Evolutionary conservation across 176 grass and related monocot species (phyloP).

Genomic region (Raddia distichophylla): DNA sequence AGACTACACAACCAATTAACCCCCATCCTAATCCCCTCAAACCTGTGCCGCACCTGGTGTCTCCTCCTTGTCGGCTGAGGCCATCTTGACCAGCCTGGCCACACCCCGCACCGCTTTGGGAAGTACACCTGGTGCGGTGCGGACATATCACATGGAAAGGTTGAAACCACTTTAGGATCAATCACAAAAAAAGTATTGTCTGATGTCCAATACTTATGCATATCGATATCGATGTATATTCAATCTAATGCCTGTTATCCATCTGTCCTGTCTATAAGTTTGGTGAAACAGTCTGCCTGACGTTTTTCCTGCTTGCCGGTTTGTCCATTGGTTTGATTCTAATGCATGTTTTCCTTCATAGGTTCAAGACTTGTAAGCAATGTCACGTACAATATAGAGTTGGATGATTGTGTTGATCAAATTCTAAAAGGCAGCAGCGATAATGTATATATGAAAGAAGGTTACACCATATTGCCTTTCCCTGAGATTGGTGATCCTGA

Average conservation of each 20-base stretch:
- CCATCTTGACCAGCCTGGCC: too few relatives aligned
- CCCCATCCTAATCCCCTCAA: too few relatives aligned
- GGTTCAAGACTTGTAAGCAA: constrained; percentile 36
- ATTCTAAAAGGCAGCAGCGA: constrained; percentile 41
- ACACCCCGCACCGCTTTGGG: too few relatives aligned
- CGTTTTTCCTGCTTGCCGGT: constrained; percentile 4
- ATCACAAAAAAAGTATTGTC: background rate
- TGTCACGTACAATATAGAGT: constrained; percentile 24
- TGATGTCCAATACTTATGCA: background rate
- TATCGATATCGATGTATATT: background rate
- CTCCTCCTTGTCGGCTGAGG: too few relatives aligned
- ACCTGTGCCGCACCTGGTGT: too few relatives aligned
- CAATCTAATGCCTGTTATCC: constrained; percentile 8
- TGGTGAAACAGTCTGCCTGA: background rate
- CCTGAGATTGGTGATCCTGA: constrained; percentile 51
- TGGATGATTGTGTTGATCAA: constrained; percentile 36
- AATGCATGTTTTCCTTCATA: constrained; percentile 43
- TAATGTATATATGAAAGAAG: constrained; percentile 55
- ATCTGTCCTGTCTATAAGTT: background rate
- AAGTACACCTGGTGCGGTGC: too few relatives aligned
- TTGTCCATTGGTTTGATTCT: constrained; percentile 25
- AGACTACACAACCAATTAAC: too few relatives aligned
- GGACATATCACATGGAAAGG: background rate
- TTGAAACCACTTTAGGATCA: constrained; percentile 6
- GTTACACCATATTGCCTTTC: constrained; percentile 50